Base-by-base conservation (phyloP, 352 stramenopile species). In the Phytophthora litchii region DNA sequence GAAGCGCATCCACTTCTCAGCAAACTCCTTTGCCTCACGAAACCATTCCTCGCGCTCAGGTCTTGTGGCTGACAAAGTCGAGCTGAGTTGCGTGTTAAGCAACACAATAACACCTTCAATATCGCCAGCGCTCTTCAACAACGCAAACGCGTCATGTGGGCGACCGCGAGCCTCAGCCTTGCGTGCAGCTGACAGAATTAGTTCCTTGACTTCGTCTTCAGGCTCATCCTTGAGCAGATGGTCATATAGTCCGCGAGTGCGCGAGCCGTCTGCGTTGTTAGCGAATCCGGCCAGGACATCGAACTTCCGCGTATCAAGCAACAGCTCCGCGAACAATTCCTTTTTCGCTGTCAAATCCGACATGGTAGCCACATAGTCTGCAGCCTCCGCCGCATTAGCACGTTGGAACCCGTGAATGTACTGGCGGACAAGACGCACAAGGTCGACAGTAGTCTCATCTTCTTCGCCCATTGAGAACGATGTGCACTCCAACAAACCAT, bases 1-100 rank as follows among this genome's bases (percentile, higher is more conserved):
- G 57, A 90, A 90, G 16, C 84, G 82, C 78, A 95, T 89, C 86
- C 86, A 95, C 55, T 90, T 84, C 48, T 95, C 83, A 8, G 83
- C 82, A 72, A 95, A 95, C 43, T 88, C 78, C 58, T 91, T 89
- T 3, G 83, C 80, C 46, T 91, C 76, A 32, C 83, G 80, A 65
- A 94, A 91, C 81, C 83, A 92, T 42, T 91, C 78, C 46, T 91
- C 79, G 21, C 86, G 86, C 41, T 95, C 83, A 34, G 72, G 50
- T 10, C 65, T 75, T 4, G 84, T 58, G 3, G 83, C 81, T 0
- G 72, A 72, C 8, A 95, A 63, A 42, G 78, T 91, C 14, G 83
- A 73, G 21, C 73, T 75, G 17, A 95, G 67, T 57, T 93, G 86
- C 11, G 69, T 73, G 55, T 94, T 95, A 10, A 95, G 72, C 47